Evolutionary conservation across 2,329 filamentous ascomycete species (phyloP), one percentile per base, ranked within the genome.

Genomic region (Aspergillus fructus): DNA sequence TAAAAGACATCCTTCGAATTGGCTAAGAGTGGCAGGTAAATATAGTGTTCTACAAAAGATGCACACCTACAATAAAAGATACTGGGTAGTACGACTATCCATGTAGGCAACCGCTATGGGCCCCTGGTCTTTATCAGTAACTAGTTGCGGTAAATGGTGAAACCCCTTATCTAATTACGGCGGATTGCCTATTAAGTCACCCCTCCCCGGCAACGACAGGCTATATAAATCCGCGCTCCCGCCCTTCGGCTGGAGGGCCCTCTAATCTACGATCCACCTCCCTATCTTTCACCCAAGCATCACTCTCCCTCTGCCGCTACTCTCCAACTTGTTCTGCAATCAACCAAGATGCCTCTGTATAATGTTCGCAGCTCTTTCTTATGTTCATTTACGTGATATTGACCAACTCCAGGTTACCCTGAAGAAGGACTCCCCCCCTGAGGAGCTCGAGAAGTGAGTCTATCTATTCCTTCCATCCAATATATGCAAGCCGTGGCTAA

Each of bases 401-500:
- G 45, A 42, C 41, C 7, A 13, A 56, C 13, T 39, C 53, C 51
- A 96, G 92, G 85, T 96, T 64, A 91, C 91, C 56, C 85, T 90
- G 76, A 93, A 94, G 77, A 79, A 86, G 41, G 84, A 86, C 61
- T 86, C 88, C 63, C 82, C 84, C 57, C 70, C 79, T 48, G 85
- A 86, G 33, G 80, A 96, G 71, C 81, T 96, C 63, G 78, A 86
- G 49, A 83, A 83, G 89, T 91, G 77, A 65, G 83, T 11, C 27
- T 30, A 4, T 9, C 27, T 11, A 63, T n/a, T 12, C 21, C 37
- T n/a, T 15, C 13, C 7, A 5, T 21, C 45, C 12, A 19, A 8
- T 19, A 9, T n/a, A 11, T 5, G 15, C 27, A 15, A 19, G 17
- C 21, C 27, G 13, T n/a, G 1, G 12, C 60, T 71, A 48, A 69